These are phyloP conservation scores for Fragaria nilgerrensis DNA, from an alignment of 306 rosid genomes.

Conservation along the genomic window DNA sequence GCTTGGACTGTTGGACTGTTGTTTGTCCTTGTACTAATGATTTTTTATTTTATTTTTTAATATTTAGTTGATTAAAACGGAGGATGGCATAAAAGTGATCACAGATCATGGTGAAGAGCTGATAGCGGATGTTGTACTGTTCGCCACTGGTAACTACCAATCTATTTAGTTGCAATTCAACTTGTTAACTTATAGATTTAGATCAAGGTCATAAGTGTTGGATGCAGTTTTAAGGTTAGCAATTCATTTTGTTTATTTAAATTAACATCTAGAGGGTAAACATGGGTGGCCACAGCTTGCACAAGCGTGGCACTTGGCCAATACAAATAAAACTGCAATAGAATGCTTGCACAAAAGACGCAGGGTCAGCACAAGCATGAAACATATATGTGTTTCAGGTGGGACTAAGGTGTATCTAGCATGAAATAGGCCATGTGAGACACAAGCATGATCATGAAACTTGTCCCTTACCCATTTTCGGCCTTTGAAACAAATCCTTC, in stretches of 20 bases:
- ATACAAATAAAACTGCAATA: no score
- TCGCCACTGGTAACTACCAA: slow-evolving; percentile 80
- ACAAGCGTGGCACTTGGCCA: background rate
- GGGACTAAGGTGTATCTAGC: background rate
- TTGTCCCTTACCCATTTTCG: background rate
- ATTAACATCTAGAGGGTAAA: background rate
- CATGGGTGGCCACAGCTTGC: background rate
- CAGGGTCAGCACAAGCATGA: background rate
- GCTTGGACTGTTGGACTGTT: slow-evolving; percentile 2
- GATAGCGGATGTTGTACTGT: slow-evolving; percentile 78
- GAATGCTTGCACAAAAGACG: no score
- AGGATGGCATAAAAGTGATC: slow-evolving; percentile 71
- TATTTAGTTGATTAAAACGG: slow-evolving; percentile 70
- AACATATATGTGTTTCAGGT: background rate
- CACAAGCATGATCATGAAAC: background rate
- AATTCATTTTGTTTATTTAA: background rate
- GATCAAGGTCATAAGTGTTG: background rate
- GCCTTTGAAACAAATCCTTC: no score
- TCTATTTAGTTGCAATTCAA: background rate
- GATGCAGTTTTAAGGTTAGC: background rate
- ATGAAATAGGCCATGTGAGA: no score
- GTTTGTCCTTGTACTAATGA: slow-evolving; percentile 11
- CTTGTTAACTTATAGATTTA: background rate
- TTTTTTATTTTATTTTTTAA: slow-evolving; percentile 7
- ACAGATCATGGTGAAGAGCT: slow-evolving; percentile 96